Conservation (phyloP, 2,329 filamentous ascomycete genomes). For the Claviceps fusiformis region DNA sequence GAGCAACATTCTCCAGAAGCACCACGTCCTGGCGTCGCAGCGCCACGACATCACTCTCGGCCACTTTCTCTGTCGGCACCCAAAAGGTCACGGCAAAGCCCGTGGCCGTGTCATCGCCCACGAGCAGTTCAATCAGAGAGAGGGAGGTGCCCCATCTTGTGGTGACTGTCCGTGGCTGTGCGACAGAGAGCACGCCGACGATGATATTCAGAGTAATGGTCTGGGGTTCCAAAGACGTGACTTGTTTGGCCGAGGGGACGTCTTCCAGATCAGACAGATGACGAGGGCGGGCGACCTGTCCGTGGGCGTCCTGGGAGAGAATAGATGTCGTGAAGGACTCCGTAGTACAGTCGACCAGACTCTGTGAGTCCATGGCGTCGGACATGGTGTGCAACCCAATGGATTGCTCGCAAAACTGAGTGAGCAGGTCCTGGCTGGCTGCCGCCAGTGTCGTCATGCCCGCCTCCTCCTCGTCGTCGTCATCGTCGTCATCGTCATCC, state of each 20-base stretch:
- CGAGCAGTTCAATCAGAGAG: constrained; percentile 60
- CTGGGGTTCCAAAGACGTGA: constrained; percentile 58
- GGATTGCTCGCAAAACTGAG: constrained; percentile 67
- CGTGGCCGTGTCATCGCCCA: constrained; percentile 74
- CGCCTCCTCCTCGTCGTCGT: background rate
- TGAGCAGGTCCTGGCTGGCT: constrained; percentile 27
- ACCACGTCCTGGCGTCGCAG: constrained; percentile 64
- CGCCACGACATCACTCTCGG: constrained; percentile 19
- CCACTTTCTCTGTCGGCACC: constrained; percentile 37
- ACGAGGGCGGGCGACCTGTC: constrained; percentile 14
- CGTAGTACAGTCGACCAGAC: constrained; percentile 16
- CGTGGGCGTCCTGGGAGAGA: constrained; percentile 4
- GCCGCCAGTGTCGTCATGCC: no score
- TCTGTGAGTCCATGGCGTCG: constrained; percentile 41
- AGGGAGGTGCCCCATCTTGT: constrained; percentile 50
- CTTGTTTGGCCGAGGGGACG: constrained; percentile 53
- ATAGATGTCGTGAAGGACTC: constrained; percentile 12
- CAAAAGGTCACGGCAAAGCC: constrained; percentile 79
- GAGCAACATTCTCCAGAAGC: constrained; percentile 63
- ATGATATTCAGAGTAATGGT: constrained; percentile 74
- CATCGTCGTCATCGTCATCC: background rate
- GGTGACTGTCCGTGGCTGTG: constrained; percentile 51
- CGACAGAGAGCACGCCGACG: constrained; percentile 63
- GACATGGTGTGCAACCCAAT: constrained; percentile 53
- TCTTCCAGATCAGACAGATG: constrained; percentile 45